Conservation (phyloP, 2,329 filamentous ascomycete genomes). For the Venturia aucupariae region DNA sequence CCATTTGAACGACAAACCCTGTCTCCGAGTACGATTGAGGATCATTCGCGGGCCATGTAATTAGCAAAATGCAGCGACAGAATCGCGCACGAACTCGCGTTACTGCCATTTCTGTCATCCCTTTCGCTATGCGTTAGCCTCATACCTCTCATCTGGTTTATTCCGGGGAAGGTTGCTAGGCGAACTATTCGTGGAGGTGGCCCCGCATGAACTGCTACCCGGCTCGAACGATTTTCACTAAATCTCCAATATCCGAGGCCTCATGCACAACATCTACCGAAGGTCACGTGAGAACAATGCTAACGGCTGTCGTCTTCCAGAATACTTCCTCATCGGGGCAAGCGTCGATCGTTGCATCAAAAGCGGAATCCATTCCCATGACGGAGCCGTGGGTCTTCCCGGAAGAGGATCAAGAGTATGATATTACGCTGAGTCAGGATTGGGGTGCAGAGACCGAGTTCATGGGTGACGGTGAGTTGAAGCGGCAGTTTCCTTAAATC, state of each 20-base stretch:
- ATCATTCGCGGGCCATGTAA: conserved; percentile 2
- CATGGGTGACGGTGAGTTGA: conserved; percentile 6
- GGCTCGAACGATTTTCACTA: not conserved
- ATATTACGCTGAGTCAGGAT: conserved; percentile 1
- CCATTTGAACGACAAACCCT: not conserved
- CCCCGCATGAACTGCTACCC: not conserved
- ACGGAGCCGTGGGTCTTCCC: not conserved
- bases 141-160: not conserved
- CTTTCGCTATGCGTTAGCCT: not conserved
- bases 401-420: not conserved
- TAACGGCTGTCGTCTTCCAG: conserved; percentile 5
- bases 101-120: not conserved
- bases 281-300: not conserved
- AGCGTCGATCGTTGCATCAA: conserved; percentile 1
- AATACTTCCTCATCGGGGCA: not conserved
- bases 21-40: not conserved
- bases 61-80: conserved; percentile 4
- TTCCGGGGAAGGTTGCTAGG: not conserved
- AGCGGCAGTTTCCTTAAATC: not conserved
- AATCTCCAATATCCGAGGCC: not conserved
- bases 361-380: not conserved
- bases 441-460: conserved; percentile 1
- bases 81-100: not conserved
- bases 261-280: not conserved
- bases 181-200: not conserved